Evolutionary conservation across 164 flowering plant genomes (phyloP).

Genomic region (Vitis rupestris): DNA sequence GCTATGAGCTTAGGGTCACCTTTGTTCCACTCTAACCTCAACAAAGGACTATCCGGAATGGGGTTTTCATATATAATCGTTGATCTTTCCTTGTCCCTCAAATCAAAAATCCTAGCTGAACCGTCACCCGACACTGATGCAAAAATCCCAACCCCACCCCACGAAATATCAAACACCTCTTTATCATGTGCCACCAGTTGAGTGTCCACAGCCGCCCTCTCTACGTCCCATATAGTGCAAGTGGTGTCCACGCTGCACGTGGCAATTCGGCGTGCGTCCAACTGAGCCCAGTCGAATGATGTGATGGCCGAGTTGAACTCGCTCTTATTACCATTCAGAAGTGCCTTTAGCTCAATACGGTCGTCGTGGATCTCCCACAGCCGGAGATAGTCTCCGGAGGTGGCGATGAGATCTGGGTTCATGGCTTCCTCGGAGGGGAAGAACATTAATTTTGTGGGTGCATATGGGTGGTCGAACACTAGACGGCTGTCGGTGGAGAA

Average conservation of each 20-base stretch:
- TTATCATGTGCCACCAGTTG: slow-evolving; percentile 46
- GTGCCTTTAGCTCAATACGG: slow-evolving; percentile 29
- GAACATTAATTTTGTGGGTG: slow-evolving; percentile 43
- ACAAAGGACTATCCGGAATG: slow-evolving; percentile 19
- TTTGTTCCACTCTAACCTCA: slow-evolving; percentile 48
- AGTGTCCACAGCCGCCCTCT: slow-evolving; percentile 28
- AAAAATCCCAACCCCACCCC: slow-evolving; percentile 39
- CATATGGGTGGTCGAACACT: slow-evolving; percentile 39
- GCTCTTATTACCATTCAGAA: slow-evolving; percentile 35
- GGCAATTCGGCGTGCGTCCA: slow-evolving; percentile 25
- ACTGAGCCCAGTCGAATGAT: slow-evolving; percentile 39
- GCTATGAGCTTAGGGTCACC: slow-evolving; percentile 38
- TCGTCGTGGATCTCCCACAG: slow-evolving; percentile 38
- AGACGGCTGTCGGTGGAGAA: slow-evolving; percentile 31
- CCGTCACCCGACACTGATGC: slow-evolving; percentile 42
- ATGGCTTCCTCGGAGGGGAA: slow-evolving; percentile 31
- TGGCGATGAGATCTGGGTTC: slow-evolving; percentile 38
- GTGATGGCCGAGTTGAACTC: slow-evolving; percentile 36
- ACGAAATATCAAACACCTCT: slow-evolving; percentile 43
- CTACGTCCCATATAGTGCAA: slow-evolving; percentile 41
- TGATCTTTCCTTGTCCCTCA: slow-evolving; percentile 41
- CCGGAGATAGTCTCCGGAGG: slow-evolving; percentile 40
- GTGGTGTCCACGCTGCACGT: slow-evolving; percentile 40
- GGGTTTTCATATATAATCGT: slow-evolving; percentile 42
- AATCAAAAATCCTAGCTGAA: slow-evolving; percentile 33